Percentiles rank a stretch among this genome's conserved stretches.
These are phyloP conservation scores for Lachnellula hyalina DNA, from an alignment of 2,329 filamentous ascomycete species.

Conservation along the genomic window DNA sequence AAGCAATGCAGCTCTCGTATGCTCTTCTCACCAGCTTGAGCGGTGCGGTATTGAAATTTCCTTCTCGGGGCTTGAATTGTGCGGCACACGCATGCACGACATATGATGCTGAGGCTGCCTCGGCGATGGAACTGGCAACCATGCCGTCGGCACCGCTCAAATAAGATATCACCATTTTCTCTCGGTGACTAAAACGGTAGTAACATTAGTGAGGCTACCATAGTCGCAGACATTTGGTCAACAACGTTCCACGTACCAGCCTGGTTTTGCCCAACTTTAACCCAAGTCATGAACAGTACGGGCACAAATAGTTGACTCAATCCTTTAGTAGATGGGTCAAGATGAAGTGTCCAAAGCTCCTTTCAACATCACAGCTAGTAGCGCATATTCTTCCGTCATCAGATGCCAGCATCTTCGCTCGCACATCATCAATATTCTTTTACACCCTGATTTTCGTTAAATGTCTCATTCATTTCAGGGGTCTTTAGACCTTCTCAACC, in stretches of 20 bases:
- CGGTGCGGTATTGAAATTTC: too few relatives aligned
- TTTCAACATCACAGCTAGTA: background rate
- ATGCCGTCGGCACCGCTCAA: background rate
- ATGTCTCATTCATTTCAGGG: background rate
- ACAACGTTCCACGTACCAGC: background rate
- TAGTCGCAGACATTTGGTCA: background rate
- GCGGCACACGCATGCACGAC: background rate
- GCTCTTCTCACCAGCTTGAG: too few relatives aligned
- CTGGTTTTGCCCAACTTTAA: background rate
- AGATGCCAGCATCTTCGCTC: background rate
- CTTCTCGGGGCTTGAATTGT: background rate
- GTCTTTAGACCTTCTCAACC: background rate
- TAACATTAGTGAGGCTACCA: background rate
- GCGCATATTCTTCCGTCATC: background rate
- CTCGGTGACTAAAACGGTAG: background rate
- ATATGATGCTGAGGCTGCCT: background rate
- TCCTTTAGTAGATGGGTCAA: background rate
- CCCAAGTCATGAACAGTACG: background rate
- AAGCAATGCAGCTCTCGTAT: too few relatives aligned
- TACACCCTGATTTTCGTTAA: background rate
- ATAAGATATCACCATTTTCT: background rate
- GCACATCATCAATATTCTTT: background rate
- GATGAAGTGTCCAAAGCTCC: background rate
- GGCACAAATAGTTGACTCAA: background rate
- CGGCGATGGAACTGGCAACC: background rate